Conservation (phyloP, 2,329 filamentous ascomycete species). For the Sclerotinia borealis region DNA sequence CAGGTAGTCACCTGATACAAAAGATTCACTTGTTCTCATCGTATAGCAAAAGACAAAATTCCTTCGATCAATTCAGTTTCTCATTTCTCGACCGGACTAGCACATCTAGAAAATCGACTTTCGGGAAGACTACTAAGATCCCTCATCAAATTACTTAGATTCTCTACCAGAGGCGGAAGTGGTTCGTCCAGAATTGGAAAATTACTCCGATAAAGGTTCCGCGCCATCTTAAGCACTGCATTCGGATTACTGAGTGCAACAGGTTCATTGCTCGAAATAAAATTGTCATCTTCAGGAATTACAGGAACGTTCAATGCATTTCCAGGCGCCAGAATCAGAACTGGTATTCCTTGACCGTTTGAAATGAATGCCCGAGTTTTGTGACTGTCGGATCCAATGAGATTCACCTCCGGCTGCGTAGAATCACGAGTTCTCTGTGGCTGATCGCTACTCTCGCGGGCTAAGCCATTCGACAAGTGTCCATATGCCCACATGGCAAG, state of each 20-base stretch:
- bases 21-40: no score
- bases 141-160: slow-evolving; percentile 57
- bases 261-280: no score
- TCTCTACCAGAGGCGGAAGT: slow-evolving; percentile 60
- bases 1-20: no score
- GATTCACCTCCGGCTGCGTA: background rate
- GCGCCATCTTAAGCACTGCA: background rate
- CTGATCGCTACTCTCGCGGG: no score
- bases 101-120: slow-evolving; percentile 16
- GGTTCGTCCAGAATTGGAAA: slow-evolving; percentile 40
- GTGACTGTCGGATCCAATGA: background rate
- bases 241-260: background rate
- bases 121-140: slow-evolving; percentile 50
- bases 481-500: slow-evolving; percentile 53
- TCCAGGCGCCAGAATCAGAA: no score
- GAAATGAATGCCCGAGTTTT: background rate
- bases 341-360: no score
- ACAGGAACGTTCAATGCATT: no score
- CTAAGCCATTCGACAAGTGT: no score
- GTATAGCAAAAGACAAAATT: no score
- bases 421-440: background rate
- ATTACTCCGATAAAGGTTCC: slow-evolving; percentile 48
- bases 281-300: no score
- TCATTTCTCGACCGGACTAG: slow-evolving; percentile 3
- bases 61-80: no score